phyloP scores from a whole-genome alignment of 208 protist species.

The Endotrypanum monterogeii region DNA sequence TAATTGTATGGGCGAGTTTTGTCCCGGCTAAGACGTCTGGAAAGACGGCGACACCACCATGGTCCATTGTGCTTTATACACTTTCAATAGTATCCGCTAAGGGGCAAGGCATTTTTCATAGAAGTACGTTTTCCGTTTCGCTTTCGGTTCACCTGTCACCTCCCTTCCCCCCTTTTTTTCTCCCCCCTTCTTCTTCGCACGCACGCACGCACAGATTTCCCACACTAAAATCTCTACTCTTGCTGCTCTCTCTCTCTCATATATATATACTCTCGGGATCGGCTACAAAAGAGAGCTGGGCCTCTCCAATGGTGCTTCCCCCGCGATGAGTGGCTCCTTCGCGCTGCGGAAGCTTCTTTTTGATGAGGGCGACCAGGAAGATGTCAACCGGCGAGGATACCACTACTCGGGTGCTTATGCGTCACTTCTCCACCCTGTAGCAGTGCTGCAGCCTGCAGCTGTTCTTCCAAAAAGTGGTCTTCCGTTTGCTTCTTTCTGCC shows the following conservation, averaged over 20 bases:
- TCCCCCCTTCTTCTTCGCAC: no score
- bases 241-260: neutral
- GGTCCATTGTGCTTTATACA: no score
- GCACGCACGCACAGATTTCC: no score
- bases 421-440: slow-evolving; percentile 43
- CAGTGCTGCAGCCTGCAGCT: slow-evolving; percentile 51
- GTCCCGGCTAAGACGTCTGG: no score
- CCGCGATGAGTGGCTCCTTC: slow-evolving; percentile 67
- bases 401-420: slow-evolving; percentile 71
- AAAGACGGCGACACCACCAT: no score
- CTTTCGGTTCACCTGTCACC: no score
- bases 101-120: no score
- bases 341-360: slow-evolving; percentile 78
- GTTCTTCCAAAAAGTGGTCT: slow-evolving; percentile 65
- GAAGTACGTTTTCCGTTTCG: no score
- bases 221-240: no score
- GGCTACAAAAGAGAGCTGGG: neutral
- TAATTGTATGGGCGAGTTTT: no score
- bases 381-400: slow-evolving; percentile 59
- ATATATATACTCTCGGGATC: neutral
- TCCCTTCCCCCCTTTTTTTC: no score
- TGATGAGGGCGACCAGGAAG: slow-evolving; percentile 41
- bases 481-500: slow-evolving; percentile 41
- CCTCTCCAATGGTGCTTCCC: neutral
- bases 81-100: no score